Base-by-base conservation (phyloP, 2,329 filamentous ascomycete genomes). In the Alternaria sp. region DNA sequence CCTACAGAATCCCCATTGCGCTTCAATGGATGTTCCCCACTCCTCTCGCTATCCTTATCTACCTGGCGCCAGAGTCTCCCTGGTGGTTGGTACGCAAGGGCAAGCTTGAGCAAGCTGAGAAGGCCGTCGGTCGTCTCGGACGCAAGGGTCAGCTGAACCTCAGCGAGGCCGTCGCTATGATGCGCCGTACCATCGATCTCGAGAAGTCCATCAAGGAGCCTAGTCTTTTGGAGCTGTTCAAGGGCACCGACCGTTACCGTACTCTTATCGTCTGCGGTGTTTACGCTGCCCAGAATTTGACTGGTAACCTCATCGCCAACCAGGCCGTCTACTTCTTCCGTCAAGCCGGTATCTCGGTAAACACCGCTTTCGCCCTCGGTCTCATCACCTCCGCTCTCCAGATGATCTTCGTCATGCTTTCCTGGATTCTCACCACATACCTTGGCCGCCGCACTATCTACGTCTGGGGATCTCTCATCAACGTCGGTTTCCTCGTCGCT, bases 381-480 rank as follows among this genome's bases (percentile, higher is more conserved):
- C 85, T 91, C 26, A 90, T 90, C 77, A 90, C 86, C 55, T 90
- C 89, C 0, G 86, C 84, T 53, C 87, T 91, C 3, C 87, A 89
- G 74, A 82, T 78, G 78, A 78, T 91, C 75, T 84, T 89, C 64
- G 87, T 89, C 76, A 89, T 89, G 85, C 81, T 89, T 45, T 91
- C 88, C 61, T 91, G 89, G 89, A 79, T 90, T 60, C 84, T 91
- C 54, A 90, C 87, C 14, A 85, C 86, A 1, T 90, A 88, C 78
- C 82, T 88, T 57, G 88, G 88, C 74, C 86, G 88, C 62, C 88
- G 88, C 57, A 85, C 86, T 37, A 89, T 90, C 78, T 90, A 90
- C 77, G 81, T 90, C 59, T 89, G 84, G 80, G 88, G 88, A 65
- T 85, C 85, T 26, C 73, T 79, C 37, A 82, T 85, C 78, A 89